Evolutionary conservation across 2,329 filamentous ascomycete genomes (phyloP).

Genomic region (Neocucurbitaria cava): DNA sequence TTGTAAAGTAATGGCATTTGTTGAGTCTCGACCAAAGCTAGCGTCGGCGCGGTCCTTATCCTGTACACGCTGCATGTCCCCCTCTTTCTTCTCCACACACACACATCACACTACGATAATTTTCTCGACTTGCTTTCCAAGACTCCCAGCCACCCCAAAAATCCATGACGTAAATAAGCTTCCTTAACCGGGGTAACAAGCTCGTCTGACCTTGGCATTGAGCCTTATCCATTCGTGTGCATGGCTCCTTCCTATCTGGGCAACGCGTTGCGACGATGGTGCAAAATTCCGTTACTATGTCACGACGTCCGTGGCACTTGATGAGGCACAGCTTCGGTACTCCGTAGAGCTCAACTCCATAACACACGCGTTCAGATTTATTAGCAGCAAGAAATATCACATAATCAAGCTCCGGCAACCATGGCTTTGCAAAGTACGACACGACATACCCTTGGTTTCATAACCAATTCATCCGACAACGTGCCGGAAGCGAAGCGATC

Average conservation of each 20-base stretch:
- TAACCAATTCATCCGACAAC: slow-evolving; percentile 3
- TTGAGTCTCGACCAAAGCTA: no score
- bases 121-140: neutral
- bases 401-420: neutral
- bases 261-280: neutral
- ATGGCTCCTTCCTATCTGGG: slow-evolving; percentile 23
- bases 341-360: neutral
- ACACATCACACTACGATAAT: neutral
- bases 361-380: neutral
- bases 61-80: neutral
- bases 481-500: slow-evolving; percentile 4
- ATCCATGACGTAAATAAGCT: slow-evolving; percentile 32
- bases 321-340: neutral
- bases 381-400: neutral
- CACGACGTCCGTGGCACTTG: neutral
- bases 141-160: neutral
- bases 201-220: slow-evolving; percentile 9
- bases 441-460: neutral
- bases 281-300: neutral
- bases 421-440: neutral
- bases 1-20: no score
- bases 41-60: neutral
- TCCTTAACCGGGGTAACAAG: slow-evolving; percentile 15
- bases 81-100: slow-evolving; percentile 8
- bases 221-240: slow-evolving; percentile 17